These are phyloP conservation scores for Phytophthora cryptogea DNA, from an alignment of 352 stramenopile genomes.

Conservation along the genomic window DNA sequence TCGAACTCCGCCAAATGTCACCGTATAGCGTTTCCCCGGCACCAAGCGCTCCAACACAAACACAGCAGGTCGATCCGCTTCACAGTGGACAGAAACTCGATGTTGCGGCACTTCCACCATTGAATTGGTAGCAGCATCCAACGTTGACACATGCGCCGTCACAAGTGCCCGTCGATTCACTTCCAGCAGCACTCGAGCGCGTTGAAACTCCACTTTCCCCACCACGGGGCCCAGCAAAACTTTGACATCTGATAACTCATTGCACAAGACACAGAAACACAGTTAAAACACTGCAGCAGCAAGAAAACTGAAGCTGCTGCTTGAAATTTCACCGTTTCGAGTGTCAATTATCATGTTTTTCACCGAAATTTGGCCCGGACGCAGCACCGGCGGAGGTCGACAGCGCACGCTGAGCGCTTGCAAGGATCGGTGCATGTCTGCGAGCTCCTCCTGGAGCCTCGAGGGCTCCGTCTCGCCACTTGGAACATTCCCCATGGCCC, in stretches of 20 bases:
- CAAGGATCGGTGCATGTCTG: constrained; percentile 48
- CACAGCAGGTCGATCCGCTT: constrained; percentile 37
- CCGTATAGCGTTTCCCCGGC: constrained; percentile 54
- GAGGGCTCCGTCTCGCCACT: constrained; percentile 43
- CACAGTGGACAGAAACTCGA: constrained; percentile 23
- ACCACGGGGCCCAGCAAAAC: constrained; percentile 74
- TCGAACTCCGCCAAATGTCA: constrained; percentile 64
- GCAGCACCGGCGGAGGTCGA: constrained; percentile 22
- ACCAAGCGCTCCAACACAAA: constrained; percentile 54
- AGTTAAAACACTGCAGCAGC: neutral
- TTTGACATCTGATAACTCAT: constrained; percentile 37
- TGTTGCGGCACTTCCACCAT: constrained; percentile 48
- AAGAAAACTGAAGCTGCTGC: neutral
- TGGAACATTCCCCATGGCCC: constrained; percentile 52
- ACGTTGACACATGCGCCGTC: constrained; percentile 54
- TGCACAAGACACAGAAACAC: neutral
- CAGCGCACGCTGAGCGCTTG: constrained; percentile 26
- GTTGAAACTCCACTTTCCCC: constrained; percentile 56
- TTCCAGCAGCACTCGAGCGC: constrained; percentile 69
- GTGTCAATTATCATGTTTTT: constrained; percentile 27
- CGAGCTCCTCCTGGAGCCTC: constrained; percentile 52
- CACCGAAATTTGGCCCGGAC: constrained; percentile 39
- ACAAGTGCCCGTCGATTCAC: constrained; percentile 42
- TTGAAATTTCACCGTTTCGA: constrained; percentile 17
- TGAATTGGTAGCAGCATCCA: constrained; percentile 43